Evolutionary conservation across 192 early-diverging fungal genomes (phyloP).

Genomic region (Backusella liffmaniae): DNA sequence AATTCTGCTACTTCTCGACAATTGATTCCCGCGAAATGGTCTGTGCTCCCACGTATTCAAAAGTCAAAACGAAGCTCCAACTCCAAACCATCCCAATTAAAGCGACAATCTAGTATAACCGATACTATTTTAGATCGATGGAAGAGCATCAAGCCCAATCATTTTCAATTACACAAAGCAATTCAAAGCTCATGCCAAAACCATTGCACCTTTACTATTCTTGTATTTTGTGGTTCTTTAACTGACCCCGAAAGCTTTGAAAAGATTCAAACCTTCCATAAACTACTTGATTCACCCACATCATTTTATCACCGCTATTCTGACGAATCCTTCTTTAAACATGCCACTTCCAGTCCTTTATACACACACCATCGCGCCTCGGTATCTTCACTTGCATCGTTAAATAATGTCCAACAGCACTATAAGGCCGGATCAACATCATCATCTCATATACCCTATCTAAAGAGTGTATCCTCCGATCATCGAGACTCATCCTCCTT

Average conservation of each 20-base stretch:
- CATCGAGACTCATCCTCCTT: background rate
- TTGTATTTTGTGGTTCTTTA: conserved; percentile 25
- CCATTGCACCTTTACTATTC: conserved; percentile 11
- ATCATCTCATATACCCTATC: background rate
- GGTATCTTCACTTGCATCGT: background rate
- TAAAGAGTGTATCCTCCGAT: background rate
- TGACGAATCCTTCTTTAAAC: background rate
- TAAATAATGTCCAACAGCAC: background rate
- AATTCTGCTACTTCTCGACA: conserved; percentile 4
- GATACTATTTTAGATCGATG: conserved; percentile 15
- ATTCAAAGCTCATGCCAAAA: background rate
- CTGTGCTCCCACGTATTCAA: conserved; percentile 1
- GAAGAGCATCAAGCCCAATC: conserved; percentile 24
- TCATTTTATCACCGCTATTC: conserved; percentile 19
- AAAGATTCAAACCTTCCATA: background rate
- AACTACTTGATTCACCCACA: conserved; percentile 12
- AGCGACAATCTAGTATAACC: background rate
- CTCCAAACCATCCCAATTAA: background rate
- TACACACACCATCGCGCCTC: background rate
- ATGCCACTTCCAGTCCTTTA: background rate
- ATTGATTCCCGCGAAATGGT: background rate
- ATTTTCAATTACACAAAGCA: conserved; percentile 11
- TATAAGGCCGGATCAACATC: background rate
- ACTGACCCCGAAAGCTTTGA: conserved; percentile 8
- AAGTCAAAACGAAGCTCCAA: background rate